Base-by-base conservation (phyloP, 2,329 filamentous ascomycete genomes). In the Fusarium sarcochroum region DNA sequence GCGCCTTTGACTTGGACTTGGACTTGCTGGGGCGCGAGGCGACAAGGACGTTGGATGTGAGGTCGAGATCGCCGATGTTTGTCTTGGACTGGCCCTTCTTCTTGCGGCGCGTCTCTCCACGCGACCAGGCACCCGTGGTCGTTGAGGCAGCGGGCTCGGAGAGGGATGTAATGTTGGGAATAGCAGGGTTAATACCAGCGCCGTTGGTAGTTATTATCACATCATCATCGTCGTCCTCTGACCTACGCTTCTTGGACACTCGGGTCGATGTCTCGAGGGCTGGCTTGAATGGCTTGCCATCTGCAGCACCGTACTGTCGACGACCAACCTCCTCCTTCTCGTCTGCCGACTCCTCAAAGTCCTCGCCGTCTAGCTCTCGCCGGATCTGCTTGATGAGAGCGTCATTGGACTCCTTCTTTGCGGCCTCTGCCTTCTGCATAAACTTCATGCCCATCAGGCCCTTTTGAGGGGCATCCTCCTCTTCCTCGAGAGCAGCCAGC, bases 341-440 rank as follows among this genome's bases (percentile, higher is more conserved):
- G 27, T 88, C 87, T 10, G 83, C 82, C 3, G 80, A 80, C 3
- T 83, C 85, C 9, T 82, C 82, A 32, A 81, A 79, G n/a, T 81
- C 82, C 20, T 88, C 84, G 7, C 89, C 90, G 27, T 90, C 89
- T 41, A 98, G 83, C 47, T 95, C 91, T 57, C 89, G 88, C 48
- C 90, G 86, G 48, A 98, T 87, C 70, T 89, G 85, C 41, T 84
- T 85, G 14, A 93, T 82, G 58, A 93, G 87, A 57, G 92, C 91
- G 72, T 97, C 93, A 71, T 98, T 98, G 58, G 89, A 87, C 66
- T 91, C 88, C 78, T 91, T 94, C 73, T 89, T 89, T 37, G 89
- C 85, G 27, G 91, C 91, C 75, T 98, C 94, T 2, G 94, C 93
- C 70, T 91, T 93, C 73, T 91, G 89, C 96, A 99, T 98, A 77